phyloP scores from a whole-genome alignment of 257 asterid species.

The Knoxia roxburghii region DNA sequence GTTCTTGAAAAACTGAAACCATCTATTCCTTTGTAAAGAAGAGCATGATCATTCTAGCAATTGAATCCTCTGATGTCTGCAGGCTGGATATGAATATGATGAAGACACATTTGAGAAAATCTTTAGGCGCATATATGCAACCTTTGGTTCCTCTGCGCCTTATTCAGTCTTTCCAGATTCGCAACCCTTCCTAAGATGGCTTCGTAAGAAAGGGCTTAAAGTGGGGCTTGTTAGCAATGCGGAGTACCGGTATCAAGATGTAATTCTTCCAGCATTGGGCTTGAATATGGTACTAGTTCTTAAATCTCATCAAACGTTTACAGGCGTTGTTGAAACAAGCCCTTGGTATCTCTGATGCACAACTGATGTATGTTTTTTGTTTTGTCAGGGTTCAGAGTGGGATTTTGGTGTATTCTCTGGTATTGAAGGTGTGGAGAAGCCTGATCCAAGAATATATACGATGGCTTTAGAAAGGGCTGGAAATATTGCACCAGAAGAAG shows the following conservation, averaged over 20 bases:
- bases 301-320: neutral
- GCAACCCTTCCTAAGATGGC: conserved; percentile 80
- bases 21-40: neutral
- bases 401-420: conserved; percentile 97
- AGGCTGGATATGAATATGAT: conserved; percentile 96
- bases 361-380: neutral
- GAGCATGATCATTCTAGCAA: conserved; percentile 4
- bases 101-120: conserved; percentile 89
- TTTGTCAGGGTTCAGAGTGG: conserved; percentile 87
- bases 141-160: conserved; percentile 95
- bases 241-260: conserved; percentile 85
- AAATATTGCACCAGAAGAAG: conserved; percentile 62
- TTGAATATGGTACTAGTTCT: conserved; percentile 51
- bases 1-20: neutral
- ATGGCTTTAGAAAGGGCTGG: conserved; percentile 92
- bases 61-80: conserved; percentile 23
- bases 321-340: neutral
- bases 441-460: conserved; percentile 66
- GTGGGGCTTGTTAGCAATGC: conserved; percentile 94
- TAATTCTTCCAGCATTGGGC: conserved; percentile 90
- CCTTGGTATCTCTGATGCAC: neutral
- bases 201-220: conserved; percentile 49
- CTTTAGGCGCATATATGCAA: conserved; percentile 74
- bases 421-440: conserved; percentile 89
- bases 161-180: conserved; percentile 76